Evolutionary conservation across 1,284 basidiomycete species (phyloP).

Genomic region (Apiotrichum veenhuisii): DNA sequence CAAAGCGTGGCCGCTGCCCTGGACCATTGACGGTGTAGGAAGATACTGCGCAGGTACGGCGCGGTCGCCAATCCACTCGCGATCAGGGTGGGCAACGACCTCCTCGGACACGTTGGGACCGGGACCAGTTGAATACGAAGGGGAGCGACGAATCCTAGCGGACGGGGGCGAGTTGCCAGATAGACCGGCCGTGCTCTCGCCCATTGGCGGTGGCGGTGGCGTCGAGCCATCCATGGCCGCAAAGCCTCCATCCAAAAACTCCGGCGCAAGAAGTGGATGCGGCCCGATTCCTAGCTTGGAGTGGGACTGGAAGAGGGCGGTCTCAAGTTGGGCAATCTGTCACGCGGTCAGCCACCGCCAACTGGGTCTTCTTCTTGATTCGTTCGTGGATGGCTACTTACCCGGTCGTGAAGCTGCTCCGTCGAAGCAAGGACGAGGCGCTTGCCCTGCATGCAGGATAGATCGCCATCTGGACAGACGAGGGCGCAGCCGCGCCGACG

Average conservation of each 20-base stretch:
- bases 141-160: neutral
- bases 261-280: constrained; percentile 39
- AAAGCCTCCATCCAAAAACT: constrained; percentile 42
- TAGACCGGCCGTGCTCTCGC: neutral
- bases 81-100: constrained; percentile 31
- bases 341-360: neutral
- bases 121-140: neutral
- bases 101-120: constrained; percentile 24
- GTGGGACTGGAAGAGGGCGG: constrained; percentile 37
- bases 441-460: constrained; percentile 48
- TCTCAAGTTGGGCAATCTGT: constrained; percentile 40
- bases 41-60: constrained; percentile 39
- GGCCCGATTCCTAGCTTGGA: constrained; percentile 5
- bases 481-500: constrained; percentile 42
- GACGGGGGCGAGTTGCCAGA: neutral
- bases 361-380: neutral
- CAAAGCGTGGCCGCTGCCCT: constrained; percentile 1
- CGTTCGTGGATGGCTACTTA: constrained; percentile 10
- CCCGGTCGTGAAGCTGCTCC: constrained; percentile 43
- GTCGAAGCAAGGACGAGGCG: constrained; percentile 44
- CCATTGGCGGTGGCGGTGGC: constrained; percentile 1
- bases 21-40: constrained; percentile 14
- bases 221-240: constrained; percentile 10
- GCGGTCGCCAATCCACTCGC: constrained; percentile 42
- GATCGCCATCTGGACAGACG: constrained; percentile 44